Evolutionary conservation across 345 rosid genomes (phyloP), one percentile per base, ranked within the genome.

Genomic region (Euphorbia tirucalli): DNA sequence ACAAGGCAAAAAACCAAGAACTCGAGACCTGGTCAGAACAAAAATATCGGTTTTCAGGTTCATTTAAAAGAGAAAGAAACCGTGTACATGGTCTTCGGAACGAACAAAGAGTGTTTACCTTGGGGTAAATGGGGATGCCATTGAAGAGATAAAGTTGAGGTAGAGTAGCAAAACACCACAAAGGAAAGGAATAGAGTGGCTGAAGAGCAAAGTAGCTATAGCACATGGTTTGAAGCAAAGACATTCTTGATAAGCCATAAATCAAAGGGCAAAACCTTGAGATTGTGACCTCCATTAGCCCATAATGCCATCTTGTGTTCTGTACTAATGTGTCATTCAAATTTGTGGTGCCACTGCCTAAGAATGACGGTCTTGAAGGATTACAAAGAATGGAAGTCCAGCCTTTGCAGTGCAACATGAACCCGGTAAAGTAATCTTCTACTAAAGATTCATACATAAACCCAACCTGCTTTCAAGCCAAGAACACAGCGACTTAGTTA

Each of bases 381-480:
- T 65, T 49, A 9, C 75, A 68, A 7, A 56, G 48, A 11, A 77
- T 31, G 1, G 84, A 81, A 35, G 28, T 77, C 81, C 81, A 74
- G 10, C 79, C 77, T 61, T 74, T 62, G 48, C 77, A 71, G 30
- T 81, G 81, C 28, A 81, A 61, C 2, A 24, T 48, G 41, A 81
- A 74, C 25, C 81, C 79, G 1, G 77, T 68, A 11, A 77, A 77
- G 59, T 61, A 77, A 71, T 81, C 84, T 69, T 81, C 81, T 9
- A 71, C 21, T 7, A 77, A n/a, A 5, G 79, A 63, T 2, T 61
- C n/a, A 35, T 77, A 74, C 11, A 55, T 18, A 37, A 71, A 81
- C 28, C 75, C 81, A 7, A 81, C 55, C 84, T 77, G 79, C 58
- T 57, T 35, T 63, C 30, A 65, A 37, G 15, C 21, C 8, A 71